Percentiles rank a stretch among this genome's conserved stretches.
Evolutionary conservation across 106 monocot genomes (phyloP).

Genomic region (Vanilla planifolia): DNA sequence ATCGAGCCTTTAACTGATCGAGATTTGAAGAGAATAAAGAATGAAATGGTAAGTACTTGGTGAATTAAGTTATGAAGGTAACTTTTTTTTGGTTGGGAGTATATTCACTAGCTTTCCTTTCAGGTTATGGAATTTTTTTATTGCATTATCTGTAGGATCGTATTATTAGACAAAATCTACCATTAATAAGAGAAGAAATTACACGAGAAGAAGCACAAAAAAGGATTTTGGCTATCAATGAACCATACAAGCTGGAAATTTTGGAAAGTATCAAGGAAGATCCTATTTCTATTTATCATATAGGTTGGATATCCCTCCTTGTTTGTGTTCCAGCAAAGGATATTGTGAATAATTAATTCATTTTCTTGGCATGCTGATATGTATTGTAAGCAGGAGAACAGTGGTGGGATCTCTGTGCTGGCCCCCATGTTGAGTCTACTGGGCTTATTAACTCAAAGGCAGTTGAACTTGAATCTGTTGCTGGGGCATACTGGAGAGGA

Average conservation of each 20-base stretch:
- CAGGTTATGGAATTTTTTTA: slow-evolving; percentile 75
- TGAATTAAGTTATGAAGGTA: background rate
- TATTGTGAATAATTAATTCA: background rate
- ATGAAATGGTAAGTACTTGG: slow-evolving; percentile 67
- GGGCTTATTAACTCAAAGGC: slow-evolving; percentile 78
- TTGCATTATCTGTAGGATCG: slow-evolving; percentile 96
- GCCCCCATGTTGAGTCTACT: slow-evolving; percentile 94
- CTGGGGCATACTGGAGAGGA: slow-evolving; percentile 98
- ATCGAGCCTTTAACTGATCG: slow-evolving; percentile 85
- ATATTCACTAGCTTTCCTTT: slow-evolving; percentile 76
- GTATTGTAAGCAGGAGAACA: slow-evolving; percentile 56
- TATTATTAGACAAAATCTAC: slow-evolving; percentile 76
- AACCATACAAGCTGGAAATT: slow-evolving; percentile 96
- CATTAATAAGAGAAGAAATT: slow-evolving; percentile 86
- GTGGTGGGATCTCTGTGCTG: slow-evolving; percentile 99
- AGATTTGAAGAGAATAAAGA: slow-evolving; percentile 91
- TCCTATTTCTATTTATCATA: slow-evolving; percentile 86
- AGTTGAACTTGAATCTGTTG: slow-evolving; percentile 91
- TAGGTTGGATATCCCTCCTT: slow-evolving; percentile 35
- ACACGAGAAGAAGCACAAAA: slow-evolving; percentile 80
- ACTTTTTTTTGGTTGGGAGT: slow-evolving; percentile 17
- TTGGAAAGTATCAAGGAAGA: slow-evolving; percentile 85
- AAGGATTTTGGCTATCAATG: slow-evolving; percentile 73
- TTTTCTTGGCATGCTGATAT: background rate
- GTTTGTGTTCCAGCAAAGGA: background rate